These are phyloP conservation scores for Cochlearia excelsa DNA, from an alignment of 345 rosid species.

Conservation along the genomic window DNA sequence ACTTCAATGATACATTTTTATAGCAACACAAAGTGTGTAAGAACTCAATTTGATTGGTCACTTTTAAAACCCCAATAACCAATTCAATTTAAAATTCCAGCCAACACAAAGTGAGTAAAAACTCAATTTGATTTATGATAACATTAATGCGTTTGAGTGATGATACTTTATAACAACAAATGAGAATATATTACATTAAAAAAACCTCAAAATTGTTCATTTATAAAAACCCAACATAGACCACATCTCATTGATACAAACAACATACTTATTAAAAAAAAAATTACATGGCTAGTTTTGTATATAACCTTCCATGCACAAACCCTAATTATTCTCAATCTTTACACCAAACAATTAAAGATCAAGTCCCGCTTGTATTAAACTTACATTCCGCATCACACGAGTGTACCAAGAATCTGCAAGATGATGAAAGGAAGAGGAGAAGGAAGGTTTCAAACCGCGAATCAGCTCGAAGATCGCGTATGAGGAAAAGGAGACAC, in stretches of 20 bases:
- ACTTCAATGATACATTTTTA: too few species aligned
- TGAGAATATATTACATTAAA: not conserved
- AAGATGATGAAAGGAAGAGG: conserved; percentile 24
- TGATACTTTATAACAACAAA: not conserved
- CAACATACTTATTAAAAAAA: conserved; percentile 6
- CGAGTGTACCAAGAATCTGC: not conserved
- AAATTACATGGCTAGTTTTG: conserved; percentile 13
- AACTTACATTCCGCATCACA: conserved; percentile 12
- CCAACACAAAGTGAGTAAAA: not conserved
- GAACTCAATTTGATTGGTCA: too few species aligned
- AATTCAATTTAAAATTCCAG: not conserved
- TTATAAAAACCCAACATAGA: conserved; percentile 17
- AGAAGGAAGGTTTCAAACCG: conserved; percentile 29
- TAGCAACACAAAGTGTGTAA: too few species aligned
- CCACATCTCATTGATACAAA: conserved; percentile 1
- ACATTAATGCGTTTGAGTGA: not conserved
- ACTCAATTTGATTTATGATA: not conserved
- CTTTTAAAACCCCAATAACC: not conserved
- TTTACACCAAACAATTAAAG: not conserved
- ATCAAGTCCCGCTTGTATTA: conserved; percentile 1
- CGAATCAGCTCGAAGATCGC: conserved; percentile 31
- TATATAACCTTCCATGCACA: conserved; percentile 6
- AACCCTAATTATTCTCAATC: conserved; percentile 5
- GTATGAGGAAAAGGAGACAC: conserved; percentile 24
- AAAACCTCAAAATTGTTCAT: not conserved